Percentiles rank a stretch among this genome's conserved stretches.
phyloP scores from a whole-genome alignment of 2,329 filamentous ascomycete species.

The Colletotrichum musicola region DNA sequence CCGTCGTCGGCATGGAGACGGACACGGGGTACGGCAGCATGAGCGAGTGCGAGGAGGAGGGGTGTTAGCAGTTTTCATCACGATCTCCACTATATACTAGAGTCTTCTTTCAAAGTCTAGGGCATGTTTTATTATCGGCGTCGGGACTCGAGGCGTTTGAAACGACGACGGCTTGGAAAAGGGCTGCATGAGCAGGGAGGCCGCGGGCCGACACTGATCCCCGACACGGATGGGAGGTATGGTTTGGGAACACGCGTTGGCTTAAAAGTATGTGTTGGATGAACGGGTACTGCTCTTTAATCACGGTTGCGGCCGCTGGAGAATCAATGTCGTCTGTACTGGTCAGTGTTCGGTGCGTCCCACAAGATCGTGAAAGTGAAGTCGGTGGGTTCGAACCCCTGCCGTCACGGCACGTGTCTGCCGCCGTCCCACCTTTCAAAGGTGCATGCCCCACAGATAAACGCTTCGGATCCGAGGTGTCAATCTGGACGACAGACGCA shows the following conservation, averaged over 20 bases:
- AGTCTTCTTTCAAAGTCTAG: conserved; percentile 28
- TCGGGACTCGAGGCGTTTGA: conserved; percentile 5
- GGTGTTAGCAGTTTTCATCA: conserved; percentile 20
- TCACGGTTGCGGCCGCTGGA: conserved; percentile 9
- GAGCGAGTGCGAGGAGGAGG: conserved; percentile 60
- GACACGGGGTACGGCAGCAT: conserved; percentile 72
- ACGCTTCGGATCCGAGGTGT: conserved; percentile 25
- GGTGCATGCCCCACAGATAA: conserved; percentile 27
- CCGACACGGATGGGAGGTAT: conserved; percentile 14
- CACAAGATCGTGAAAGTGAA: too few relatives aligned
- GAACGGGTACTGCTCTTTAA: conserved; percentile 18
- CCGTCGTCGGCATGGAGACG: conserved; percentile 69
- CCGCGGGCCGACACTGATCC: conserved; percentile 20
- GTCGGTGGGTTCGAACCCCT: too few relatives aligned
- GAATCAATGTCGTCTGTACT: conserved; percentile 29
- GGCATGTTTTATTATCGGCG: conserved; percentile 20
- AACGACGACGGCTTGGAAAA: conserved; percentile 33
- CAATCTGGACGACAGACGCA: conserved; percentile 21
- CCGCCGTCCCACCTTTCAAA: conserved; percentile 18
- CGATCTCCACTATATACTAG: conserved; percentile 28
- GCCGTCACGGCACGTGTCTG: background rate
- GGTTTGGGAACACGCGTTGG: conserved; percentile 17
- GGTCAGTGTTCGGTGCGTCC: background rate
- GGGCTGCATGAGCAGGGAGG: conserved; percentile 30
- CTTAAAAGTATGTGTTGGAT: conserved; percentile 28